Evolutionary conservation across 106 monocot genomes (phyloP).

Genomic region (Agapanthus africanus): DNA sequence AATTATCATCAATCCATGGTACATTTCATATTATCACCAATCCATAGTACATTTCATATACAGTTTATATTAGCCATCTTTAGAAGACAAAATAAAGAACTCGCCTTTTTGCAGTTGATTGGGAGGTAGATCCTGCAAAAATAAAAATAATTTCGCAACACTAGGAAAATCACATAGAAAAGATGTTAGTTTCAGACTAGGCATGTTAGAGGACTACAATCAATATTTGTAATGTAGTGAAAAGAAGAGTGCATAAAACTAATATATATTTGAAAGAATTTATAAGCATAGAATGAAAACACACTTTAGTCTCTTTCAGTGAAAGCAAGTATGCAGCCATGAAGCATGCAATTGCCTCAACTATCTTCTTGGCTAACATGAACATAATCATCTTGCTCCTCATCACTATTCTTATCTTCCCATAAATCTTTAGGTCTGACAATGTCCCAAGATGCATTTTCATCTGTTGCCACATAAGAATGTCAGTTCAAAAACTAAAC

Average conservation of each 20-base stretch:
- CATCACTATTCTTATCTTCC: slow-evolving; percentile 32
- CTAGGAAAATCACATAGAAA: background rate
- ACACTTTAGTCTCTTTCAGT: slow-evolving; percentile 79
- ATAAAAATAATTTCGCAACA: background rate
- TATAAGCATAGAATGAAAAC: slow-evolving; percentile 7
- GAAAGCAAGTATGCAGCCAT: slow-evolving; percentile 84
- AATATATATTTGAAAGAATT: no score
- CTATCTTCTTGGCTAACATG: slow-evolving; percentile 83
- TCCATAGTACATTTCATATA: background rate
- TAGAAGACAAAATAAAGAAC: slow-evolving; percentile 22
- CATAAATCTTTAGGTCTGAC: slow-evolving; percentile 43
- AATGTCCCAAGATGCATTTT: slow-evolving; percentile 49
- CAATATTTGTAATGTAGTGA: background rate
- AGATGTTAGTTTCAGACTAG: background rate
- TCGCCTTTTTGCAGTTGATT: slow-evolving; percentile 74
- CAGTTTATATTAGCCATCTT: background rate
- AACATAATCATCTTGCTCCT: slow-evolving; percentile 50
- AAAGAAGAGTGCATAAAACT: background rate
- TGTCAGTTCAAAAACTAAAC: background rate
- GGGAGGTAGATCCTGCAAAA: slow-evolving; percentile 72
- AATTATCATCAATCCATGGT: no score
- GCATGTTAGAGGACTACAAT: background rate
- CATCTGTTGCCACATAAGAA: slow-evolving; percentile 17
- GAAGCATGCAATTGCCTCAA: slow-evolving; percentile 80
- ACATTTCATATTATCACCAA: no score